A percentile compares a stretch with the other conserved stretches of the same genome.
phyloP scores from a whole-genome alignment of 148 eudicot species.

The Heliamphora exappendiculata region DNA sequence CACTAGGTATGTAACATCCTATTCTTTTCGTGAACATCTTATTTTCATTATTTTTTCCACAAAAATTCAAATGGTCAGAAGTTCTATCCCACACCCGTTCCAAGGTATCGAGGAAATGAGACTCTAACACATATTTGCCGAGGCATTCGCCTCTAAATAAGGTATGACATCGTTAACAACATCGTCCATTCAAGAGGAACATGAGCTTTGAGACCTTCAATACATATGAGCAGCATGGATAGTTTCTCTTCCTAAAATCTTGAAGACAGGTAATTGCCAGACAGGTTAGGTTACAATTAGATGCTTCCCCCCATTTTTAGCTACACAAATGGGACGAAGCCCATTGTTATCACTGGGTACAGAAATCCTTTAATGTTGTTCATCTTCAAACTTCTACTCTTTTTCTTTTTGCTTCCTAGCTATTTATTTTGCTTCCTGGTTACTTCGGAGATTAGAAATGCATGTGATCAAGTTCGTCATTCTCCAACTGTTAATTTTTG shows the following conservation, averaged over 20 bases:
- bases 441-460: neutral
- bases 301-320: neutral
- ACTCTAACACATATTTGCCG: neutral
- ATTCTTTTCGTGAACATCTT: neutral
- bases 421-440: neutral
- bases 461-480: neutral
- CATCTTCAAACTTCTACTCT: neutral
- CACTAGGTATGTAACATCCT: neutral
- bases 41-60: neutral
- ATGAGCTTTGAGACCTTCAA: neutral
- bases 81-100: neutral
- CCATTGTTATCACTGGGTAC: neutral
- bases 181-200: neutral
- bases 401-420: neutral
- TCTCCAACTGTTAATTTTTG: neutral
- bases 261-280: neutral
- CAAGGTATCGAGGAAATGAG: neutral
- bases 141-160: neutral
- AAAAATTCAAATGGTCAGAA: neutral
- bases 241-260: neutral
- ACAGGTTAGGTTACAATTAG: neutral
- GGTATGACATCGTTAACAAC: neutral
- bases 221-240: neutral
- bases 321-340: neutral
- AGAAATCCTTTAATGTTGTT: neutral